Conservation (phyloP, 108 stramenopile species). For the Seminavis robusta region DNA sequence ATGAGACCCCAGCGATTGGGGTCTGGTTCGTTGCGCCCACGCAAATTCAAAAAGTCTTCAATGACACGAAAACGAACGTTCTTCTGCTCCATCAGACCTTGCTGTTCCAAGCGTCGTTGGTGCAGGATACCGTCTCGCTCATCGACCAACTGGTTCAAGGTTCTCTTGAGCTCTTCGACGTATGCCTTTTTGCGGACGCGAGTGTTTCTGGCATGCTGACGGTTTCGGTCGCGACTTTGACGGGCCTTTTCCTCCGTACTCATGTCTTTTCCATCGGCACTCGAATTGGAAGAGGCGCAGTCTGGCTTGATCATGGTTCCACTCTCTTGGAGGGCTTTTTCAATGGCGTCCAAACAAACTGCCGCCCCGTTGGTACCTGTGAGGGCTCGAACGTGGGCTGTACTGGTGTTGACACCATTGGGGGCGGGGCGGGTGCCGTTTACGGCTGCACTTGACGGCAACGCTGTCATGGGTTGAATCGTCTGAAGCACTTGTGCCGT, state of each 20-base stretch:
- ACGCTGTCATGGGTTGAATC: no score
- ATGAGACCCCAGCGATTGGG: no score
- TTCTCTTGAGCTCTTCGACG: slow-evolving; percentile 69
- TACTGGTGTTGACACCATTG: slow-evolving; percentile 49
- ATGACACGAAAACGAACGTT: slow-evolving; percentile 51
- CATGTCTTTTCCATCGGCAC: no score
- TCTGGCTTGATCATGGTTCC: no score
- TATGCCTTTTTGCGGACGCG: slow-evolving; percentile 77
- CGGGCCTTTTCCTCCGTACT: no score
- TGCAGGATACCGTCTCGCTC: slow-evolving; percentile 61
- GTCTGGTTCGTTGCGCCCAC: no score
- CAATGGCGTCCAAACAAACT: slow-evolving; percentile 38
- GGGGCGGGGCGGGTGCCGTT: no score
- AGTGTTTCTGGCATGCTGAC: slow-evolving; percentile 74
- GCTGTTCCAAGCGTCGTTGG: slow-evolving; percentile 40
- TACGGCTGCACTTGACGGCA: no score
- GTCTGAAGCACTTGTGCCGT: no score
- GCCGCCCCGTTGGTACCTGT: slow-evolving; percentile 57
- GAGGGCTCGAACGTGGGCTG: slow-evolving; percentile 54
- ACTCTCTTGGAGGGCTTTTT: no score
- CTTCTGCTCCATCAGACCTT: slow-evolving; percentile 41
- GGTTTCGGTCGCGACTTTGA: slow-evolving; percentile 65
- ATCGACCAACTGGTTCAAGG: slow-evolving; percentile 63
- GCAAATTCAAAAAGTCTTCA: no score
- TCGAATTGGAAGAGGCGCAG: no score